Percentiles rank a stretch among this genome's conserved stretches.
These are phyloP conservation scores for Cladophialophora immunda DNA, from an alignment of 2,329 filamentous ascomycete species.

Conservation along the genomic window DNA sequence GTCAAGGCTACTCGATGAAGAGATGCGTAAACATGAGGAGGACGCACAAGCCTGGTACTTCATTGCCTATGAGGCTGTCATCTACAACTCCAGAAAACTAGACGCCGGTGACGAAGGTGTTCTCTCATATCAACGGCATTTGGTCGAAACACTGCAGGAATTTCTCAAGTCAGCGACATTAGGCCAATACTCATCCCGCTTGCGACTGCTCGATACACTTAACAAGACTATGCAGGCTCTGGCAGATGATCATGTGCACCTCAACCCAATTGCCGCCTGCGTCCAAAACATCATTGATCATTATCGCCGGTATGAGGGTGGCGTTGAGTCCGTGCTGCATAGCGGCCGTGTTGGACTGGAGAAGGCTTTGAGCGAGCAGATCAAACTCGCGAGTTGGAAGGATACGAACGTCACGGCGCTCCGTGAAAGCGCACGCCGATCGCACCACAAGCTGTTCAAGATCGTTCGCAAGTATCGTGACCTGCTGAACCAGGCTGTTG, in stretches of 20 bases:
- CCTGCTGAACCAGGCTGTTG: slow-evolving; percentile 79
- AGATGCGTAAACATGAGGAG: slow-evolving; percentile 76
- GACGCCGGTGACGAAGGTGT: slow-evolving; percentile 67
- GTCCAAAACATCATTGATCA: slow-evolving; percentile 80
- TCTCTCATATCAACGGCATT: slow-evolving; percentile 58
- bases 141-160: slow-evolving; percentile 77
- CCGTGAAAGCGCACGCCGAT: slow-evolving; percentile 86
- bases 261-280: slow-evolving; percentile 69
- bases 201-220: slow-evolving; percentile 72
- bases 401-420: slow-evolving; percentile 94
- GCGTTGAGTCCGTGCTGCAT: slow-evolving; percentile 70
- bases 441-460: slow-evolving; percentile 90
- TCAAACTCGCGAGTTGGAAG: slow-evolving; percentile 95
- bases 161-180: slow-evolving; percentile 83
- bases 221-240: slow-evolving; percentile 72
- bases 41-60: slow-evolving; percentile 96
- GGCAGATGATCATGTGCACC: slow-evolving; percentile 64
- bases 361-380: slow-evolving; percentile 90
- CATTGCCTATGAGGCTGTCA: slow-evolving; percentile 87
- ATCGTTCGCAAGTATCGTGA: slow-evolving; percentile 88
- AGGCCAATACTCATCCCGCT: slow-evolving; percentile 79
- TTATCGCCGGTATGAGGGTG: slow-evolving; percentile 74
- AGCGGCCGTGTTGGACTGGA: slow-evolving; percentile 79
- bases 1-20: slow-evolving; percentile 86
- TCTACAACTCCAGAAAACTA: slow-evolving; percentile 77